A percentile compares a stretch with the other conserved stretches of the same genome.
phyloP scores from a whole-genome alignment of 148 eudicot genomes.

The Salicornia ramosissima region DNA sequence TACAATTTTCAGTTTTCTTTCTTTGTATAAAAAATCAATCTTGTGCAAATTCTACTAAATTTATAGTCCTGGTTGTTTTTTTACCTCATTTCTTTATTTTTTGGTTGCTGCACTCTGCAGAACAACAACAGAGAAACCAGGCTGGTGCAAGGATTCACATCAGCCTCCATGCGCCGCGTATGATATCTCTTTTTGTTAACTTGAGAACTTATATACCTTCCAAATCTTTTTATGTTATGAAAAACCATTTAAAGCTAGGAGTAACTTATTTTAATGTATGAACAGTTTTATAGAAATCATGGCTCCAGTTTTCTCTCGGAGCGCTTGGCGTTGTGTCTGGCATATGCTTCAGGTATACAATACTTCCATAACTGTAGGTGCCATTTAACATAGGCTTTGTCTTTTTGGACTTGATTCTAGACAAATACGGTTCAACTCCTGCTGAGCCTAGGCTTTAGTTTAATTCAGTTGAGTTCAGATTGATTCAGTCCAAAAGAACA shows the following conservation, averaged over 20 bases:
- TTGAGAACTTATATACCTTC: slow-evolving; percentile 3
- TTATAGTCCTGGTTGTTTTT: background rate
- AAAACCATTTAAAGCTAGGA: background rate
- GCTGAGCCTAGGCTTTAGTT: too few relatives aligned
- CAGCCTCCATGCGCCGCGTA: slow-evolving; percentile 92
- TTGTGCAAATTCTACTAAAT: background rate
- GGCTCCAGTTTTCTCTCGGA: slow-evolving; percentile 95
- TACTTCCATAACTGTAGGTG: background rate
- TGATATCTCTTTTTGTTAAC: too few relatives aligned
- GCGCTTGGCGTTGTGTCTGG: slow-evolving; percentile 96
- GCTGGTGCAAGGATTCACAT: slow-evolving; percentile 64
- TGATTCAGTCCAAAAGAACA: too few relatives aligned
- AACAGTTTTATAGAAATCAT: slow-evolving; percentile 87
- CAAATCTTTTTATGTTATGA: background rate
- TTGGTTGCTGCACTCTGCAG: slow-evolving; percentile 8
- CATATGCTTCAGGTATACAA: slow-evolving; percentile 72
- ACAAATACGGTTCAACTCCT: too few relatives aligned
- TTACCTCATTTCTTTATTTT: background rate
- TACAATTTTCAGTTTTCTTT: background rate
- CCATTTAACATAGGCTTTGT: background rate
- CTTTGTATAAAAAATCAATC: background rate
- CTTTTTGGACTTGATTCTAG: background rate
- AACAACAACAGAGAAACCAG: slow-evolving; percentile 55
- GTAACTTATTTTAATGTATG: slow-evolving; percentile 2
- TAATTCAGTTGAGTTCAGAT: too few relatives aligned